Evolutionary conservation across 2,329 filamentous ascomycete species (phyloP), one percentile per base, ranked within the genome.

Genomic region (Aureobasidium sp.): DNA sequence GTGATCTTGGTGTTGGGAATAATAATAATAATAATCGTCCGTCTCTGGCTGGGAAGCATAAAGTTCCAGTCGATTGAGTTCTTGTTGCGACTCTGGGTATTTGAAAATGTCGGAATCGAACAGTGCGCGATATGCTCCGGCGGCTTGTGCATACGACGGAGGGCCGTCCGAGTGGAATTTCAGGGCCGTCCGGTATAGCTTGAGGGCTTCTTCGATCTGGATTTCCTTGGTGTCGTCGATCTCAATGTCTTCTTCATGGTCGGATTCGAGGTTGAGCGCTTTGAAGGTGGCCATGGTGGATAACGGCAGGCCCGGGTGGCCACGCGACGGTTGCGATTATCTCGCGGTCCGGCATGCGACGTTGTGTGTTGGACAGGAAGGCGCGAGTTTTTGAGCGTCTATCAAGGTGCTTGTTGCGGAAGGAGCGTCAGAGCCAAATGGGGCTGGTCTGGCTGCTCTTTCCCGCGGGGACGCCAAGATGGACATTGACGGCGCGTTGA

Each of bases 141-240:
- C 81, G 21, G 95, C 93, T 69, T 90, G 85, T 50, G 84, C 75
- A 71, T 90, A 94, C 58, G 85, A 89, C 19, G 77, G 77, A 0
- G 89, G 85, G 1, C 94, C 92, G 74, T 95, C 90, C 1, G 93
- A 87, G 71, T 99, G 94, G 65, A 92, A 84, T 73, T 93, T 96
- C 61, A 99, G 78, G 49, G 94, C 94, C 67, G 81, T 87, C 70
- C 97, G 92, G 71, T 96, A 99, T 37, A 93, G 83, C 75, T 96
- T 97, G 64, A 99, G 79, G 50, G 94, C 92, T 76, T 99, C 94
- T 69, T 99, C 94, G 69, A 97, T 93, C 80, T 96, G 92, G 57
- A 99, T 85, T 74, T 97, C 93, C 72, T 93, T 94, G 35, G 92
- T 96, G 68, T 94, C 91, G 72, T 99, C 94, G 69, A 96, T 79